Evolutionary conservation across 306 rosid genomes (phyloP), one percentile per base, ranked within the genome.

Genomic region (Sphenostylis stenocarpa): DNA sequence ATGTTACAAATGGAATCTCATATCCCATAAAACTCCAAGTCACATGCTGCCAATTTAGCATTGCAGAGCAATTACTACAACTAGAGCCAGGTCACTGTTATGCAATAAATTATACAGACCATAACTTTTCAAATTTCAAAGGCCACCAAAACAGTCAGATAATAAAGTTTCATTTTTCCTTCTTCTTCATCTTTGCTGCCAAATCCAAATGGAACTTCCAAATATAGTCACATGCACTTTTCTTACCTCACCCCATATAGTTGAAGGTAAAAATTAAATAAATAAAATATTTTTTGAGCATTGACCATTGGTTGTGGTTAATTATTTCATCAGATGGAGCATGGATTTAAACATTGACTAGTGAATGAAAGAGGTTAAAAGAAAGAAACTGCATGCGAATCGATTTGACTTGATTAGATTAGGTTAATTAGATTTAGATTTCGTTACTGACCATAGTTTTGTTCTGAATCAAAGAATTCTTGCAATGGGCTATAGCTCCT

Each of bases 401-500:
- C 20, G 58, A 52, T 3, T 20, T 17, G 24, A 49, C 8, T 48
- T 5, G 9, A 49, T 17, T 51, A 2, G 29, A 10, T 44, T 38
- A 52, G 16, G 3, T 31, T 39, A 13, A 62, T 77, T 56, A 77
- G 80, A 88, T 88, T 80, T 31, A 81, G 79, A 87, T 89, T 86
- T 87, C 82, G 47, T 81, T 69, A 83, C 91, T 85, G 74, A 85
- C 83, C 88, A 73, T 70, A 11, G 83, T 36, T 72, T 85, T 86
- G 82, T 73, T 77, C 72, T 81, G 93, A 63, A 77, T 75, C 87
- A 87, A 68, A 5, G 97, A 92, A 85, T 85, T 92, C 84, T 95
- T 95, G 90, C 98, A 95, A 85, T 95, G 97, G 17, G 98, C 91
- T 52, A 95, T 95, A 4, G 98, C 98, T 36, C 98, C 95, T 87